Base-by-base conservation (phyloP, 78 protist species). In the Emiliania huxleyi region DNA sequence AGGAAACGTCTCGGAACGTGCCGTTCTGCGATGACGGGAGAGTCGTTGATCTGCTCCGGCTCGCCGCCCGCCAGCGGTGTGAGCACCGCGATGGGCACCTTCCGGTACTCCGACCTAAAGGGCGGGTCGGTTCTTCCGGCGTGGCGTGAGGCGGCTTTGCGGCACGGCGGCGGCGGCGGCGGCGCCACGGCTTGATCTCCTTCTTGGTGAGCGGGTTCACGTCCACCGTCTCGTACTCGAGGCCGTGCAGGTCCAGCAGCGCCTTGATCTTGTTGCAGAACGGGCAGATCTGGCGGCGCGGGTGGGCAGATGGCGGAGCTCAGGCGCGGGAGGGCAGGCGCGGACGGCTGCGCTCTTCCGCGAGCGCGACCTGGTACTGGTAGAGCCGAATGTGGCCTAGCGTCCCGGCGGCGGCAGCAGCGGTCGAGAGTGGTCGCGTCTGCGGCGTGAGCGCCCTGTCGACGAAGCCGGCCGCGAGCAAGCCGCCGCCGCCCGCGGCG, bases 221-320 rank as follows among this genome's bases (percentile, higher is more conserved):
- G 12, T 77, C 87, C 19, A 42, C 12, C 33, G 46, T 77, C 48
- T 40, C 87, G 87, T 77, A 77, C 23, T 33, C 40, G 29, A 77
- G 40, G 38, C 45, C 35, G 49, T 37, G 12, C 45, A 37, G 23
- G 35, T 77, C 87, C 35, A 77, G 46, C 37, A 77, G 43, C 15
- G 48, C 49, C 87, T 77, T 77, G 29, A 77, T 21, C 87, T 77
- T 77, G 87, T 77, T 77, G 87, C 87, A 77, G 87, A 77, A 77
- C 46, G 87, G 87, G 35, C 87, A 37, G 84, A 37, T 37, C 84
- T n/a, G 2, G 37, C 3, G 75, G 75, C 12, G n/a, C 8, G n/a
- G 75, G 37, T 5, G 12, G 33, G 8, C 33, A 69, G 75, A 69
- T 29, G 75, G 12, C 8, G 75, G 37, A 12, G 75, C 23, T 3